Base-by-base conservation (phyloP, 1,284 basidiomycete species). In the Ganoderma boninense region DNA sequence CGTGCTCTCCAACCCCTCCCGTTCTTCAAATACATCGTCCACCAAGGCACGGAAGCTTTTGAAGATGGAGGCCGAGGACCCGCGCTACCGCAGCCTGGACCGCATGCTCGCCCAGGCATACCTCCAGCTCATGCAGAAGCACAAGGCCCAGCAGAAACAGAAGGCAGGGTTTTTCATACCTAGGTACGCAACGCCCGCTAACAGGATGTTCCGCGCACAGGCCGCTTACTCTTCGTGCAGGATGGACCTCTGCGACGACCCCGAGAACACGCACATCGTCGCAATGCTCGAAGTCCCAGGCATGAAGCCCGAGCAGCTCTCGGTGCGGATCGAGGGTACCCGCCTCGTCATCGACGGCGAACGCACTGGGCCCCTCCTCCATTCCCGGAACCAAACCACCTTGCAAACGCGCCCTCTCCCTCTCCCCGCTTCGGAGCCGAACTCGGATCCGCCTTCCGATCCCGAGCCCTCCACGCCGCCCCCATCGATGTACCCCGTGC, bases 211-310 rank as follows among this genome's bases (percentile, higher is more conserved):
- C 4, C 6, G n/a, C 23, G 23, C 10, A n/a, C 40, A 62, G 60
- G n/a, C 6, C 13, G 60, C 42, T 62, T 43, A 62, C 60, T 16
- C 40, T n/a, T 40, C 23, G 73, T 70, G 32, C 73, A 90, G 89
- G 67, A 86, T 89, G 83, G 87, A 89, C 73, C 73, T 90, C 23
- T 82, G 83, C 59, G 86, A 90, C 66, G 83, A 88, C 64, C 84
- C 85, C 8, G 76, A 77, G 3, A 82, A 82, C 4, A 74, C 82
- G 7, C 80, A 77, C 52, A 76, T 88, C 20, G 78, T 82, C 6
- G 87, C 87, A 8, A 80, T 84, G 2, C 84, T 90, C 70, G 89
- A 91, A 75, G 77, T 90, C 6, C 89, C 89, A 26, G 89, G 89
- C 8, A 81, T 90, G 64, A 84, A 83, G 68, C 84, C 81, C n/a